Conservation (phyloP, 805 yeast species). For the Monosporozyma aquatica region DNA sequence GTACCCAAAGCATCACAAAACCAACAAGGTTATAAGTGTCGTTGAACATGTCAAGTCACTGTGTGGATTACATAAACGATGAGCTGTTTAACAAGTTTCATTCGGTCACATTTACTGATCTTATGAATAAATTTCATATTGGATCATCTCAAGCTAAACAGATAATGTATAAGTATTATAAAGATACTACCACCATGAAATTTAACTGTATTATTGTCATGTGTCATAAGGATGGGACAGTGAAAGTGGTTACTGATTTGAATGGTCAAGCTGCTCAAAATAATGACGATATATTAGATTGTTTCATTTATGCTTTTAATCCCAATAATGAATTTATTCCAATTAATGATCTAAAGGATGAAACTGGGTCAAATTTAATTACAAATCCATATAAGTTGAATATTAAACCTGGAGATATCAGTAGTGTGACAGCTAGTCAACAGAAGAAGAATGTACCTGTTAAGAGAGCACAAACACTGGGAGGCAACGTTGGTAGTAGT, state of each 20-base stretch:
- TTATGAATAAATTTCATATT: conserved; percentile 17
- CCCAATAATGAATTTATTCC: conserved; percentile 25
- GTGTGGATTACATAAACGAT: conserved; percentile 15
- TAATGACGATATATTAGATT: conserved; percentile 17
- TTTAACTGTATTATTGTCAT: conserved; percentile 25
- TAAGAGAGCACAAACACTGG: no score
- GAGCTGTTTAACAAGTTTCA: conserved; percentile 20
- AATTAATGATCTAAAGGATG: conserved; percentile 9
- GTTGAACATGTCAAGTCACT: not conserved
- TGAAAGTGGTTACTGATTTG: conserved; percentile 19
- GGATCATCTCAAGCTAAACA: conserved; percentile 24
- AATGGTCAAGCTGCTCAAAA: not conserved
- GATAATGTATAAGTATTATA: conserved; percentile 24
- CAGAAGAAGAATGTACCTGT: no score
- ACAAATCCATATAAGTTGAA: conserved; percentile 19
- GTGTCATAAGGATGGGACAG: conserved; percentile 13
- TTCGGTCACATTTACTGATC: conserved; percentile 25
- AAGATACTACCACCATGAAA: conserved; percentile 13
- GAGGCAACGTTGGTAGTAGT: not conserved
- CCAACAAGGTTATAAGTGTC: no score
- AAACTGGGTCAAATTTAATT: conserved; percentile 8
- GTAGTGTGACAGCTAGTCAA: no score
- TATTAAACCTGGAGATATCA: no score
- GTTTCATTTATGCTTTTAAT: conserved; percentile 29
- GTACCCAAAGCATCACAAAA: no score